These are phyloP conservation scores for Phytophthora cryptogea DNA, from an alignment of 352 stramenopile species.

Conservation along the genomic window DNA sequence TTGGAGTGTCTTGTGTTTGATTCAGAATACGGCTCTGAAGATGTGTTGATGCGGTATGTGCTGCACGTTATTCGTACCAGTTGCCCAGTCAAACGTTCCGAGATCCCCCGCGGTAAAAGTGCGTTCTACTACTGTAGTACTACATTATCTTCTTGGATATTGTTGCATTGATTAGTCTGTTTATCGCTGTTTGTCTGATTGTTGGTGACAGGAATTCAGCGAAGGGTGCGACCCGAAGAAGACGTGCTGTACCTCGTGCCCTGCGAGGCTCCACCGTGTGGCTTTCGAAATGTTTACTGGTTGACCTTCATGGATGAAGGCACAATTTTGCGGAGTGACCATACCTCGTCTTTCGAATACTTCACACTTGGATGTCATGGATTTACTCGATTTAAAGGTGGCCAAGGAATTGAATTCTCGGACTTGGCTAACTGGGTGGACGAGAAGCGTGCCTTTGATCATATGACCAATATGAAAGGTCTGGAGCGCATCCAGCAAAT, in stretches of 20 bases:
- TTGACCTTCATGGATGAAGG: slow-evolving; percentile 52
- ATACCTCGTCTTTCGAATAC: slow-evolving; percentile 36
- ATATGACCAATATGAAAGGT: slow-evolving; percentile 69
- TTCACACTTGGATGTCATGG: slow-evolving; percentile 63
- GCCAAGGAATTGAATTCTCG: slow-evolving; percentile 53
- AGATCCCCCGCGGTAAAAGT: slow-evolving; percentile 47
- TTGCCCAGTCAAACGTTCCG: slow-evolving; percentile 27
- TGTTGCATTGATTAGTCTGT: not conserved
- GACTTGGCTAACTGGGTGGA: slow-evolving; percentile 59
- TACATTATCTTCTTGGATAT: not conserved
- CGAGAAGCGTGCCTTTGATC: slow-evolving; percentile 74
- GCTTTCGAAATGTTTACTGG: slow-evolving; percentile 75
- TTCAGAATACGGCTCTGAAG: slow-evolving; percentile 51
- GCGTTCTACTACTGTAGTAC: too few species aligned
- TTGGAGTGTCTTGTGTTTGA: not conserved
- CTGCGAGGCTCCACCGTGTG: slow-evolving; percentile 47
- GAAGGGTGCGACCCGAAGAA: slow-evolving; percentile 41
- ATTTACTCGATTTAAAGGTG: slow-evolving; percentile 55
- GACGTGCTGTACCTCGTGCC: slow-evolving; percentile 64
- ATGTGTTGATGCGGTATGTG: slow-evolving; percentile 50
- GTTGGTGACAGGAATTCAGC: slow-evolving; percentile 20
- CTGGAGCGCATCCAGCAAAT: slow-evolving; percentile 69
- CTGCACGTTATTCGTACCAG: slow-evolving; percentile 46
- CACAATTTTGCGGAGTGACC: slow-evolving; percentile 13
- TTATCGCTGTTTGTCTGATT: slow-evolving; percentile 2